These are phyloP conservation scores for Ophiocordyceps australis DNA, from an alignment of 2,329 filamentous ascomycete species.

Conservation along the genomic window DNA sequence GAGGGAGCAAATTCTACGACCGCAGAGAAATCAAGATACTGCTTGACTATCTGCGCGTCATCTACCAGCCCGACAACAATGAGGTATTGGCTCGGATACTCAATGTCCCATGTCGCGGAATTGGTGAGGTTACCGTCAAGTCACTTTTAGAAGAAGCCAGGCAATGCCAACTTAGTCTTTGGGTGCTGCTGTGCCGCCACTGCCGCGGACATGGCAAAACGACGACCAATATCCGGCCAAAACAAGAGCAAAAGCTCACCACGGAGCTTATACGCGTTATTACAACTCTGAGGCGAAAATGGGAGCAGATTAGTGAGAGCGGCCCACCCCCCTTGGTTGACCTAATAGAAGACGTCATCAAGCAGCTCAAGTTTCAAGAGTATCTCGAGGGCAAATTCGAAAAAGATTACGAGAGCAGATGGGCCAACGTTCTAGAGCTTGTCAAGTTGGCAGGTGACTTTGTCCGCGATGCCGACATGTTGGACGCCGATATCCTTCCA, in stretches of 20 bases:
- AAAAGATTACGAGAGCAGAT: slow-evolving; percentile 60
- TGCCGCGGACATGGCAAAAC: slow-evolving; percentile 28
- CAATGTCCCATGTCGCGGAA: slow-evolving; percentile 64
- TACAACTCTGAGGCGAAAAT: slow-evolving; percentile 11
- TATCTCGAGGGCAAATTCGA: slow-evolving; percentile 54
- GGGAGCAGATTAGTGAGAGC: slow-evolving; percentile 8
- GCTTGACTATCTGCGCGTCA: slow-evolving; percentile 73
- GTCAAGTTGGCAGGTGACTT: slow-evolving; percentile 63
- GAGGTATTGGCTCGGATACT: slow-evolving; percentile 72
- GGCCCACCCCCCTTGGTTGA: slow-evolving; percentile 21
- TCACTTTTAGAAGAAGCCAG: slow-evolving; percentile 62
- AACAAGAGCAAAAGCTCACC: slow-evolving; percentile 33
- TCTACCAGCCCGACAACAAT: slow-evolving; percentile 72
- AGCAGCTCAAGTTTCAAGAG: slow-evolving; percentile 54
- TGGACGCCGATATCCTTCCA: slow-evolving; percentile 39
- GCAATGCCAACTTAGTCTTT: slow-evolving; percentile 48
- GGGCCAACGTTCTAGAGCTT: slow-evolving; percentile 86
- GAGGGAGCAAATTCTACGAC: slow-evolving; percentile 80
- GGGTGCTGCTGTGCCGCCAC: slow-evolving; percentile 48
- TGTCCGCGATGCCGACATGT: slow-evolving; percentile 20
- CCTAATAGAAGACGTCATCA: slow-evolving; percentile 33
- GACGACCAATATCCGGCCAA: slow-evolving; percentile 28
- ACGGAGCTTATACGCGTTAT: slow-evolving; percentile 28
- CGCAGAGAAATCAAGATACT: slow-evolving; percentile 74
- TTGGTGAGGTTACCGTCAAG: slow-evolving; percentile 66